Base-by-base conservation (phyloP, 768 basidiomycete species). In the Leccinum subtestaceum region DNA sequence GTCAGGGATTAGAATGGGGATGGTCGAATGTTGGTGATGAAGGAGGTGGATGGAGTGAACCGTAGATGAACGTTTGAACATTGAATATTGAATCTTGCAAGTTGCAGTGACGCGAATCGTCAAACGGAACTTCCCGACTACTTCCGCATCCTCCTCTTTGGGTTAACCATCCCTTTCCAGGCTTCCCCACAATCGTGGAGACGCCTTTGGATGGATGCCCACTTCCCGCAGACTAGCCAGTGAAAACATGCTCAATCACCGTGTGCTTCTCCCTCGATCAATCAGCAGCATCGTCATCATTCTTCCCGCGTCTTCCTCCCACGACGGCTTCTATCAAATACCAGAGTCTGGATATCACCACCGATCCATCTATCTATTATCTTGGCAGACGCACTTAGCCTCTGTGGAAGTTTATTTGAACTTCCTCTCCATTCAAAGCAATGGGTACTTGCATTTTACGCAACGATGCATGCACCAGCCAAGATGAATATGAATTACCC, bases 261-360 rank as follows among this genome's bases (percentile, higher is more conserved):
- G 48, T 57, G 31, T 53, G 38, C 43, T 58, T 57, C 55, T 48
- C 56, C 48, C 43, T 66, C 58, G 58, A 63, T 65, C 64, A 58
- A 51, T 21, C 36, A 38, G 17, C 36, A 36, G 34, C 13, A 36
- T 36, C 34, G 7, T 38, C 36, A 17, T 17, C 36, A 17, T 38
- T 38, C 61, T 58, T 40, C 25, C 9, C 50, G 45, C 58, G 46
- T 17, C 65, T 71, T 73, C 71, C 56, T 62, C 56, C 65, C 67
- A 61, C 61, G 52, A 47, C 10, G 45, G 52, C 70, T 60, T 61
- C 60, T 12, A 59, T 62, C 46, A 49, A 48, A 31, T 60, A 31
- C 59, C 63, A 60, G 67, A 67, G 61, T 61, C 3, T 65, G 40
- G 60, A 59, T 60, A 64, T 67, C 59, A 50, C 67, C 63, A 48